phyloP scores from a whole-genome alignment of 352 stramenopile genomes.

The Phytophthora fragariaefolia region DNA sequence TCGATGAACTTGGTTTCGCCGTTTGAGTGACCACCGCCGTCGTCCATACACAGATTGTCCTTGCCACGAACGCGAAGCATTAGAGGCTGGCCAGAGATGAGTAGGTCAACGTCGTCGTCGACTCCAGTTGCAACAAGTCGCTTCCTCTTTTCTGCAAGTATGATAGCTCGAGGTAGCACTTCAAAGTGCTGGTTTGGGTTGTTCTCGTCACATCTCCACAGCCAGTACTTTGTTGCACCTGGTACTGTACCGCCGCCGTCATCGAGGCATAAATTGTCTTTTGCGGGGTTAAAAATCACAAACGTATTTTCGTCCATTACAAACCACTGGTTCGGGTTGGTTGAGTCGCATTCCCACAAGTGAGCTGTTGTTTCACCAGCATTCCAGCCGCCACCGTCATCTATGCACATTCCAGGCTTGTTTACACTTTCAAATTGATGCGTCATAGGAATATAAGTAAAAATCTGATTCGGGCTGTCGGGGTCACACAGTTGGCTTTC shows the following conservation, averaged over 20 bases:
- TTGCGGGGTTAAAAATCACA: slow-evolving; percentile 32
- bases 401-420: slow-evolving; percentile 14
- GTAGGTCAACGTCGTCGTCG: slow-evolving; percentile 25
- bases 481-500: slow-evolving; percentile 27
- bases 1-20: slow-evolving; percentile 29
- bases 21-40: slow-evolving; percentile 31
- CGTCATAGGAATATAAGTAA: slow-evolving; percentile 33
- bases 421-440: slow-evolving; percentile 10
- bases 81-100: slow-evolving; percentile 21
- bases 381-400: slow-evolving; percentile 16
- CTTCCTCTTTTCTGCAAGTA: slow-evolving; percentile 25
- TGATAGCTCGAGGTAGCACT: slow-evolving; percentile 18
- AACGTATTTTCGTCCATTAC: slow-evolving; percentile 30
- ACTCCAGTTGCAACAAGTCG: slow-evolving; percentile 16
- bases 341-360: slow-evolving; percentile 18
- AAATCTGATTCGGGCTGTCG: slow-evolving; percentile 42
- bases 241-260: slow-evolving; percentile 22
- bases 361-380: slow-evolving; percentile 3
- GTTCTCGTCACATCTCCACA: slow-evolving; percentile 15
- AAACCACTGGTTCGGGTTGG: slow-evolving; percentile 27
- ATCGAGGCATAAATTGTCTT: slow-evolving; percentile 42
- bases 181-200: slow-evolving; percentile 49
- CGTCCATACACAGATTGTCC: slow-evolving; percentile 40
- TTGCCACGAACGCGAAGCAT: slow-evolving; percentile 33
- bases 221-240: slow-evolving; percentile 5